Base-by-base conservation (phyloP, 2,329 filamentous ascomycete genomes). In the Myriangium duriaei region DNA sequence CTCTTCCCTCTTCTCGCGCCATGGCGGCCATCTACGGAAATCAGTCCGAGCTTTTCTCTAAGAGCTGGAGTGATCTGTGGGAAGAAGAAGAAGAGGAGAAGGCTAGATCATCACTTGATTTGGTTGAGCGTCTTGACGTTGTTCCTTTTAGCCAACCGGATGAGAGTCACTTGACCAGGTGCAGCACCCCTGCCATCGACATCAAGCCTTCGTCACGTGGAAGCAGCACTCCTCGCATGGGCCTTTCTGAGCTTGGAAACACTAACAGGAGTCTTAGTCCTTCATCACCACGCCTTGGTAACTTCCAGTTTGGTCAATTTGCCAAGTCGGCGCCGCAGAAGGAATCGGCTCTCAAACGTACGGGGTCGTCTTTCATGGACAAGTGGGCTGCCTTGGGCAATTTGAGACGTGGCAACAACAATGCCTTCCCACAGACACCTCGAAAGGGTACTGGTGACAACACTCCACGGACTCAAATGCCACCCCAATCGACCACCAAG, bases 11-110 rank as follows among this genome's bases (percentile, higher is more conserved):
- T 47, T 50, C 49, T 63, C 70, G 56, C 71, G 78, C 82, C 44
- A 79, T 88, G 69, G 77, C 82, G 4, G 74, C 80, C 54, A 74
- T 88, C 35, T 88, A 93, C 55, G 83, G 82, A 36, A 77, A 77
- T 53, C 76, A 81, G 56, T 73, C 76, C 45, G 81, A 88, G 32
- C 67, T 72, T 33, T 83, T 92, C 33, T 94, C 91, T 40, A 96
- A 96, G 79, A 96, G 91, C 68, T 98, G 91, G 91, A 94, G 87
- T 53, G 91, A 98, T 58, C 76, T 96, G 59, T 95, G 86, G 80
- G 88, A 96, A 42, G 88, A 96, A 58, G 88, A 96, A 38, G 86
- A 91, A 52, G 54, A 81, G 45, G 74, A 82, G 49, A 72, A 79
- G 50, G 74, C 79, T 53, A 46, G 46, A 18, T 35, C 45, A 16